Evolutionary conservation across 768 basidiomycete genomes (phyloP).

Genomic region (Mycena belliarum): DNA sequence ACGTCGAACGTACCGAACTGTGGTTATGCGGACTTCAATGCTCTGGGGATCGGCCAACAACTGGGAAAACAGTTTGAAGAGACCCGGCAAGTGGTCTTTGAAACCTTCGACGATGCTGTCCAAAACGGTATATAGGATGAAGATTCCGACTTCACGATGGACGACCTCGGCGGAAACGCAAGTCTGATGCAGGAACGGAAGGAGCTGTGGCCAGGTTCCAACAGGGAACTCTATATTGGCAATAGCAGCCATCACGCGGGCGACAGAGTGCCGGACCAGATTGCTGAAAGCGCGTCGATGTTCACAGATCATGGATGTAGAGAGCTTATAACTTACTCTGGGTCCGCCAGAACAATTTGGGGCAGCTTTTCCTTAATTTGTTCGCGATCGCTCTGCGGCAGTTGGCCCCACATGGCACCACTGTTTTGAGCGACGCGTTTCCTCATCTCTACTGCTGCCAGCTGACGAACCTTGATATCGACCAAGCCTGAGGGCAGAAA

Average conservation of each 20-base stretch:
- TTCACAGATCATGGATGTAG: conserved; percentile 1
- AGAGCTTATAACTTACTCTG: conserved; percentile 54
- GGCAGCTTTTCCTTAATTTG: conserved; percentile 87
- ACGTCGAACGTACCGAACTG: conserved; percentile 60
- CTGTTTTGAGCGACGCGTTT: conserved; percentile 86
- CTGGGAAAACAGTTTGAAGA: conserved; percentile 79
- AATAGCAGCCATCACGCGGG: conserved; percentile 91
- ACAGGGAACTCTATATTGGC: conserved; percentile 83
- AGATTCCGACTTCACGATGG: conserved; percentile 91
- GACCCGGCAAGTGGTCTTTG: conserved; percentile 67
- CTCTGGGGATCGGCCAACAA: conserved; percentile 84
- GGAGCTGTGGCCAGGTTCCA: conserved; percentile 81
- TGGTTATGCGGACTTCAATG: conserved; percentile 86
- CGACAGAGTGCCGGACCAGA: conserved; percentile 89
- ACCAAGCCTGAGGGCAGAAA: conserved; percentile 12
- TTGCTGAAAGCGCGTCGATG: conserved; percentile 50
- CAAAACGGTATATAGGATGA: conserved; percentile 86
- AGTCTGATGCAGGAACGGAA: conserved; percentile 83
- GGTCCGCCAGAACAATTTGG: conserved; percentile 73
- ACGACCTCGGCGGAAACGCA: conserved; percentile 65
- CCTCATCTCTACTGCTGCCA: conserved; percentile 94
- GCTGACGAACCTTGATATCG: conserved; percentile 79
- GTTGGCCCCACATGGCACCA: conserved; percentile 78
- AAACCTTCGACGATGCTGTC: conserved; percentile 92
- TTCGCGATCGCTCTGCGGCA: conserved; percentile 66